Base-by-base conservation (phyloP, 768 basidiomycete species). In the Exidia glandulosa region DNA sequence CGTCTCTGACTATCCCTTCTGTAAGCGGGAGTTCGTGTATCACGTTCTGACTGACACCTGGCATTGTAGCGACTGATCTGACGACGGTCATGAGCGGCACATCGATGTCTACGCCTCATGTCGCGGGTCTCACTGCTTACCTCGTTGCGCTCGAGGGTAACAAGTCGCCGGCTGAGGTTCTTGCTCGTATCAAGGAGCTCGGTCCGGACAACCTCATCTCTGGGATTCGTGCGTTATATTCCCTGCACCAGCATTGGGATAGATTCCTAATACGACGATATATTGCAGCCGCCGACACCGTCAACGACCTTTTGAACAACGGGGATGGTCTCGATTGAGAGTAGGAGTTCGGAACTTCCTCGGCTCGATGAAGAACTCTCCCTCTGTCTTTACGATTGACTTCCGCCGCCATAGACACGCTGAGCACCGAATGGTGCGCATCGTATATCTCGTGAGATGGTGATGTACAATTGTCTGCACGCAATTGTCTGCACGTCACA, bases 21-120 rank as follows among this genome's bases (percentile, higher is more conserved):
- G 41, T 45, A 19, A 2, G 41, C 34, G n/a, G n/a, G n/a, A 63
- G 57, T 58, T 2, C 6, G 3, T n/a, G 10, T 29, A 47, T 59
- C 63, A 57, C 47, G n/a, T n/a, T n/a, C n/a, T n/a, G n/a, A n/a
- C n/a, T n/a, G n/a, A n/a, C n/a, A n/a, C 41, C 45, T 52, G 57
- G 62, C 31, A 13, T 45, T 45, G 30, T 67, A 55, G 16, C 32
- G 23, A 68, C 63, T 3, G 81, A 88, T n/a, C 77, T 77, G 55
- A 82, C 85, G 65, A 90, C 86, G 7, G 81, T 29, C 57, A 60
- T 96, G 64, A 92, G 90, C 1, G 92, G 92, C 41, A 94, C 92
- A 7, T 93, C 89, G 14, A 96, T 96, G 93, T 94, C 94, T 16
- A 90, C 90, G 6, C 94, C 94, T 52, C 94, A 95, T 75, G 66